A percentile compares a stretch with the other conserved stretches of the same genome.
Evolutionary conservation across 192 early-diverging fungal species (phyloP).

Genomic region (Coemansia biformis): DNA sequence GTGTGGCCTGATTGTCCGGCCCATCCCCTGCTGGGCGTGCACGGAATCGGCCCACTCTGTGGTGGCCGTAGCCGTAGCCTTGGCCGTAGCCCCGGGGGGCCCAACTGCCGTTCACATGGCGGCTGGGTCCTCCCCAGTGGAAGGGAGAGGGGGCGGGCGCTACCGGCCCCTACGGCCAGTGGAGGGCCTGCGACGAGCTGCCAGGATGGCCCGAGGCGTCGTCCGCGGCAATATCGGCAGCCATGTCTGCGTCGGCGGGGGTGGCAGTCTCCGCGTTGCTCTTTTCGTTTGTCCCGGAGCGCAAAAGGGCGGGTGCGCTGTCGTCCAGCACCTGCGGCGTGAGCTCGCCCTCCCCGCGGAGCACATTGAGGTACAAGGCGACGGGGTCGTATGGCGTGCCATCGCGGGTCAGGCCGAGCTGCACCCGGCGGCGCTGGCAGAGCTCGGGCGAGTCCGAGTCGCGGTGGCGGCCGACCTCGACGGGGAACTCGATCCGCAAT

Average conservation of each 20-base stretch:
- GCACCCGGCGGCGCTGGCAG: constrained; percentile 32
- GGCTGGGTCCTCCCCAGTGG: no score
- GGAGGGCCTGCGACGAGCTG: neutral
- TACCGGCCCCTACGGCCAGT: neutral
- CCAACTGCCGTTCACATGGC: no score
- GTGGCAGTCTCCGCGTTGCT: neutral
- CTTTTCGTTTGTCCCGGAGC: constrained; percentile 8
- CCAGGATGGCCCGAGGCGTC: no score
- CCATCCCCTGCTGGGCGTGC: no score
- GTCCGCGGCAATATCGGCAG: neutral
- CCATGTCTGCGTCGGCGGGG: constrained; percentile 1
- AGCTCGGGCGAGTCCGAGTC: constrained; percentile 27
- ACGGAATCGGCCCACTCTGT: no score
- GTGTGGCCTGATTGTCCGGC: no score
- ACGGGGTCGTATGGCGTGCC: constrained; percentile 48
- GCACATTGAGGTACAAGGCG: constrained; percentile 24
- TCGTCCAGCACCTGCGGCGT: no score
- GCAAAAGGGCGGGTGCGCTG: constrained; percentile 3
- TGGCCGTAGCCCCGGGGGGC: no score
- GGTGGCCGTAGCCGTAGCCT: no score
- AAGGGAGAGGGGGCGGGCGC: neutral
- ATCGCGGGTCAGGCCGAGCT: constrained; percentile 33
- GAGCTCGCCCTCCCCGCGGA: constrained; percentile 13
- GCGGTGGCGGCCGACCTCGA: constrained; percentile 42
- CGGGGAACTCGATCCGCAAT: constrained; percentile 48